Conservation (phyloP, 192 early-diverging fungal genomes). For the Entrophospora sp. region DNA sequence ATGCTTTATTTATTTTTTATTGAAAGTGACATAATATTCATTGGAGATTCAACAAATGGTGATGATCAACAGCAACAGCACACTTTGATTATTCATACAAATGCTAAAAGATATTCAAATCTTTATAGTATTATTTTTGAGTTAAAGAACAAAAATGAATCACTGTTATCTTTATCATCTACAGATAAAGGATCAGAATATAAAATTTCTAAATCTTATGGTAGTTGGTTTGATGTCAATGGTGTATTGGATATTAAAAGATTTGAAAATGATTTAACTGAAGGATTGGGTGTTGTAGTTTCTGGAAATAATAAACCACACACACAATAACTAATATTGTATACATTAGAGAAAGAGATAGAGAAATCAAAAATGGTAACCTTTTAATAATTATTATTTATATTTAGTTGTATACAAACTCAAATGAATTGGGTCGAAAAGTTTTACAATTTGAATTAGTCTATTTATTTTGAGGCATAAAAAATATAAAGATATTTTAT, state of each 20-base stretch:
- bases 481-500: too few relatives aligned
- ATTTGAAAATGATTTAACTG: slow-evolving; percentile 29
- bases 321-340: slow-evolving; percentile 10
- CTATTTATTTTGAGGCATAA: too few relatives aligned
- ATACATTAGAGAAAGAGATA: too few relatives aligned
- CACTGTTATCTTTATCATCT: background rate
- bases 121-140: slow-evolving; percentile 48
- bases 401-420: too few relatives aligned
- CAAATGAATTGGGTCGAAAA: too few relatives aligned
- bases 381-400: too few relatives aligned
- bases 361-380: too few relatives aligned
- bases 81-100: slow-evolving; percentile 17
- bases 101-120: slow-evolving; percentile 38
- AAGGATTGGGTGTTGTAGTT: background rate
- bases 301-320: slow-evolving; percentile 16
- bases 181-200: slow-evolving; percentile 39
- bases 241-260: slow-evolving; percentile 47
- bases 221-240: slow-evolving; percentile 58
- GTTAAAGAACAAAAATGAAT: slow-evolving; percentile 18
- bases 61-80: background rate
- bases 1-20: slow-evolving; percentile 49
- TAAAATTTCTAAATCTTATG: slow-evolving; percentile 45
- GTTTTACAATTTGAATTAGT: too few relatives aligned
- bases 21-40: slow-evolving; percentile 61
- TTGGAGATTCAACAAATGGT: slow-evolving; percentile 39